Evolutionary conservation across 306 rosid species (phyloP).

Genomic region (Alnus glutinosa): DNA sequence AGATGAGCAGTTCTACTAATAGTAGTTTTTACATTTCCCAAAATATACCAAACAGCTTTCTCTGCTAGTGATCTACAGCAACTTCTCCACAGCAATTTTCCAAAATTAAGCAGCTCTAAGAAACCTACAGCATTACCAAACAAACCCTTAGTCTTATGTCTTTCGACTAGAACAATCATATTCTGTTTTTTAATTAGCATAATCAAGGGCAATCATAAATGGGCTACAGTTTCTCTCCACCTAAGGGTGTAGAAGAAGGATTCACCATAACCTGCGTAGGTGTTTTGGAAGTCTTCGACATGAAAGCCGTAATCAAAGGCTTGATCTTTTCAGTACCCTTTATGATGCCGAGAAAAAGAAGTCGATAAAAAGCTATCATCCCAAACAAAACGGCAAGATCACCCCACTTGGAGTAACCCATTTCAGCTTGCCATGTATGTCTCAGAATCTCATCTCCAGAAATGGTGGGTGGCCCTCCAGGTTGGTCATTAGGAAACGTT

Average conservation of each 20-base stretch:
- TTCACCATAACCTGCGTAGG: constrained; percentile 8
- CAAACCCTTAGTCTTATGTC: not conserved
- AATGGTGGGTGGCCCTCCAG: not conserved
- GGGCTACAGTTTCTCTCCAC: not conserved
- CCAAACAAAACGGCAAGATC: constrained; percentile 53
- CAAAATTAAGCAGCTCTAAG: not conserved
- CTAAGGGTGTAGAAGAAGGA: constrained; percentile 24
- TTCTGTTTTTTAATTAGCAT: not conserved
- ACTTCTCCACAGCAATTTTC: too few relatives aligned
- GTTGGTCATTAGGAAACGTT: constrained; percentile 5
- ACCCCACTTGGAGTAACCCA: constrained; percentile 66
- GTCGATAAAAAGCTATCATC: constrained; percentile 54
- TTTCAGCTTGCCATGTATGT: constrained; percentile 41
- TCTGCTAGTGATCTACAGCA: too few relatives aligned
- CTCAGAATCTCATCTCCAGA: constrained; percentile 43
- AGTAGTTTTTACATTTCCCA: too few relatives aligned
- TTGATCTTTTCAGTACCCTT: constrained; percentile 42
- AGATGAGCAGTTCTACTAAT: too few relatives aligned
- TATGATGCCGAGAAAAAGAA: constrained; percentile 49
- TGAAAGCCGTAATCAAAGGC: not conserved
- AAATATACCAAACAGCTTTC: too few relatives aligned
- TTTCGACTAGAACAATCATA: too few relatives aligned
- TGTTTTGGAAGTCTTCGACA: not conserved
- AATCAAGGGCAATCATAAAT: not conserved
- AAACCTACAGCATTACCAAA: not conserved